Evolutionary conservation across 2,329 filamentous ascomycete species (phyloP).

Genomic region (Ascochyta rabiei): DNA sequence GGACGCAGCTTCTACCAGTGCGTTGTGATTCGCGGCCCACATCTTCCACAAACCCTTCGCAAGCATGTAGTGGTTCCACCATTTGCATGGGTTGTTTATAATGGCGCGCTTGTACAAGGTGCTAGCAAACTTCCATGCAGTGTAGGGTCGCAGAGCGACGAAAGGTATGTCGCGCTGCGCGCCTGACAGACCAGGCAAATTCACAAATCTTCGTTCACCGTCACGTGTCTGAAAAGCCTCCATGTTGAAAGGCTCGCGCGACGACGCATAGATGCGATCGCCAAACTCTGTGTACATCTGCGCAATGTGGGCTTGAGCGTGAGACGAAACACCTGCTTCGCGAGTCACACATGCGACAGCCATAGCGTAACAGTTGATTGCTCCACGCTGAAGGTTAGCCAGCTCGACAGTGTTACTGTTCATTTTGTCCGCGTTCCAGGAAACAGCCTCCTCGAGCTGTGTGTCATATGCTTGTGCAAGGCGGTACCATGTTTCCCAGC

Average conservation of each 20-base stretch:
- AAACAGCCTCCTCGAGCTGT: slow-evolving; percentile 83
- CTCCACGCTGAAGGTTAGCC: slow-evolving; percentile 74
- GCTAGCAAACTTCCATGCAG: slow-evolving; percentile 69
- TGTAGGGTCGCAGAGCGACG: slow-evolving; percentile 62
- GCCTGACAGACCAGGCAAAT: slow-evolving; percentile 51
- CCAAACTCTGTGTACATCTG: slow-evolving; percentile 74
- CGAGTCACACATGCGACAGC: slow-evolving; percentile 67
- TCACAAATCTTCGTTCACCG: slow-evolving; percentile 67
- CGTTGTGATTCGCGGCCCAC: slow-evolving; percentile 56
- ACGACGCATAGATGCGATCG: slow-evolving; percentile 70
- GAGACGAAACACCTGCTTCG: slow-evolving; percentile 49
- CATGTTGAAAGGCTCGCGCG: slow-evolving; percentile 71
- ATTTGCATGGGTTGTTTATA: slow-evolving; percentile 63
- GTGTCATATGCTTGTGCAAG: slow-evolving; percentile 87
- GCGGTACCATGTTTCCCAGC: slow-evolving; percentile 91
- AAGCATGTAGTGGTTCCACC: slow-evolving; percentile 72
- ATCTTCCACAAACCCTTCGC: slow-evolving; percentile 78
- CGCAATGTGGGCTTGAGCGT: slow-evolving; percentile 63
- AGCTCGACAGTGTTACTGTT: slow-evolving; percentile 81
- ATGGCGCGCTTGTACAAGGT: slow-evolving; percentile 66
- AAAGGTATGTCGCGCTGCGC: slow-evolving; percentile 66
- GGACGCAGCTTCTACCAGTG: slow-evolving; percentile 42
- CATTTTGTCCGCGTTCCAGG: slow-evolving; percentile 90
- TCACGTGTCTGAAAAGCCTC: slow-evolving; percentile 65
- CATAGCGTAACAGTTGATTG: slow-evolving; percentile 80